Conservation (phyloP, 2,329 filamentous ascomycete species). For the Ophiosphaerella korrae region DNA sequence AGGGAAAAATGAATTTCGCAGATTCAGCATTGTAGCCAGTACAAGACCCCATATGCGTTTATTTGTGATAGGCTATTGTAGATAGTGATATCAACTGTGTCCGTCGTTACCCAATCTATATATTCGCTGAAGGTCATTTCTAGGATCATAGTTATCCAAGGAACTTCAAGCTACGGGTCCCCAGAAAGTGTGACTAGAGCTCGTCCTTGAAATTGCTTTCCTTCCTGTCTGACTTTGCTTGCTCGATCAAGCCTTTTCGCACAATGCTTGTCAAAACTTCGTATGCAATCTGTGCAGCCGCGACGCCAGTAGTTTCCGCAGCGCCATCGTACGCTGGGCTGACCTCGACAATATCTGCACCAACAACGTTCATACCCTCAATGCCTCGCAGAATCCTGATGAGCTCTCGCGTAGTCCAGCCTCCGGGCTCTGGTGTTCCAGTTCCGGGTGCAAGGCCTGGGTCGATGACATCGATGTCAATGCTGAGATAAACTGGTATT, state of each 20-base stretch:
- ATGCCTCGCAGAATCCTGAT: constrained; percentile 82
- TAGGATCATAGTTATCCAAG: no score
- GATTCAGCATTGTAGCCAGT: background rate
- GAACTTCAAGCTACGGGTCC: no score
- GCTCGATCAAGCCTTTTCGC: constrained; percentile 58
- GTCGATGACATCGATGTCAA: constrained; percentile 83
- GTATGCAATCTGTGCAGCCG: constrained; percentile 81
- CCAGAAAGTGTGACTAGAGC: constrained; percentile 13
- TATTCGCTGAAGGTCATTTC: no score
- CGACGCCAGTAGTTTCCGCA: constrained; percentile 81
- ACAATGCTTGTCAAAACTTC: constrained; percentile 83
- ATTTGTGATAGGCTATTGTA: no score
- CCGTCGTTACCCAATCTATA: no score
- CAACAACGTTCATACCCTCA: constrained; percentile 82
- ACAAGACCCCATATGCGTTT: no score
- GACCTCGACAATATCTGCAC: constrained; percentile 89
- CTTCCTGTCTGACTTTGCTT: constrained; percentile 32
- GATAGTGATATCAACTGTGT: no score
- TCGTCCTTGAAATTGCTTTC: constrained; percentile 33
- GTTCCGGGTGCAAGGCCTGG: constrained; percentile 76
- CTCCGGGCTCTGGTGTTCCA: constrained; percentile 86
- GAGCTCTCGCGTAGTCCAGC: constrained; percentile 88
- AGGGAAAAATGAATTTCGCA: constrained; percentile 10
- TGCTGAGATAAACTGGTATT: constrained; percentile 78
- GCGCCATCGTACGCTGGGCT: constrained; percentile 81